Conservation (phyloP, 257 asterid genomes). For the Fraxinus cuspidata region DNA sequence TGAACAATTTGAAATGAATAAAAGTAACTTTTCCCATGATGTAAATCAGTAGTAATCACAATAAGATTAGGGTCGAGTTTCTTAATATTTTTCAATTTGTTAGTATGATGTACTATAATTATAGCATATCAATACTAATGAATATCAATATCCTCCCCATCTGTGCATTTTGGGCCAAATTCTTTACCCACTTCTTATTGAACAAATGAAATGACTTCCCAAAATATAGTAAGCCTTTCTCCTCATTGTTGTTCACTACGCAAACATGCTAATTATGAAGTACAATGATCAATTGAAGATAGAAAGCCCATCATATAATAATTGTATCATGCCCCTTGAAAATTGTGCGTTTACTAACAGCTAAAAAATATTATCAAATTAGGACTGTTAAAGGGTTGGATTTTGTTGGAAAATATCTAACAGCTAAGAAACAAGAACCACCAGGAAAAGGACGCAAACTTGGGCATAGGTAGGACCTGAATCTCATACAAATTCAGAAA, state of each 20-base stretch:
- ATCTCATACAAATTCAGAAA: background rate
- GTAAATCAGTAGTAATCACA: background rate
- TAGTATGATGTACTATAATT: background rate
- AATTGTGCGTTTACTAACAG: background rate
- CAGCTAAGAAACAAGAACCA: conserved; percentile 1
- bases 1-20: background rate
- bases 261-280: conserved; percentile 8
- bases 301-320: background rate
- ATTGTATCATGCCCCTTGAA: background rate
- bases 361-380: background rate
- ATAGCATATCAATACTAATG: background rate
- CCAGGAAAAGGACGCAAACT: conserved; percentile 13
- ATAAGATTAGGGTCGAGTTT: background rate
- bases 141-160: too few species aligned
- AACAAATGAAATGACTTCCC: background rate
- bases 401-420: conserved; percentile 15
- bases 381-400: background rate
- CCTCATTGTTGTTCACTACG: background rate
- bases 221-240: background rate
- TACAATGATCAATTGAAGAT: background rate
- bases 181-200: background rate
- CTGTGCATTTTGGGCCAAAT: background rate
- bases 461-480: background rate
- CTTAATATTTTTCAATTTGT: background rate
- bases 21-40: background rate